A percentile compares a stretch with the other conserved stretches of the same genome.
These are phyloP conservation scores for Nyctanthes arbortristis DNA, from an alignment of 257 asterid genomes.

Conservation along the genomic window DNA sequence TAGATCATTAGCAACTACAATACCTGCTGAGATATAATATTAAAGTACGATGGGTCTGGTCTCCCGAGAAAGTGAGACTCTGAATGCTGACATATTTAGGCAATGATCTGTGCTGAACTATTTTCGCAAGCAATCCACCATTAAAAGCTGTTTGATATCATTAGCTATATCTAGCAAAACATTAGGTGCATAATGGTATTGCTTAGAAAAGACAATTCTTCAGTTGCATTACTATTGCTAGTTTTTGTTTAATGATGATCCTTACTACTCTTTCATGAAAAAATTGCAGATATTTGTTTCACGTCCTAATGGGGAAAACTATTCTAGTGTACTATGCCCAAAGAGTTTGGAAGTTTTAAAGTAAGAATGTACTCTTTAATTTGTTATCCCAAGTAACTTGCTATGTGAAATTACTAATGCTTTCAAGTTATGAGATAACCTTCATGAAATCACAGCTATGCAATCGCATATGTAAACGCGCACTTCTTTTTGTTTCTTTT, in stretches of 20 bases:
- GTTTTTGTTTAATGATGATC: constrained; percentile 11
- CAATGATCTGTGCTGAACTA: background rate
- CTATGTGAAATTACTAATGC: background rate
- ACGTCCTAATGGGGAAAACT: constrained; percentile 66
- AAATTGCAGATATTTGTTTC: constrained; percentile 76
- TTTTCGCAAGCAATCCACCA: background rate
- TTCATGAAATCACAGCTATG: background rate
- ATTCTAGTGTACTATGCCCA: constrained; percentile 81
- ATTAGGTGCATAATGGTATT: background rate
- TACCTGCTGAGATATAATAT: too few species aligned
- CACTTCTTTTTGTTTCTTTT: background rate
- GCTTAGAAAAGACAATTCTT: constrained; percentile 11
- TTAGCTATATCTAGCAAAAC: background rate
- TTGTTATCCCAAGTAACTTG: constrained; percentile 16
- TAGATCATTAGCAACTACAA: background rate
- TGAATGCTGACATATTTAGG: background rate
- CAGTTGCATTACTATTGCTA: constrained; percentile 1
- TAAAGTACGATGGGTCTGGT: background rate
- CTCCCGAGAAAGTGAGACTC: background rate
- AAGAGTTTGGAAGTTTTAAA: constrained; percentile 46
- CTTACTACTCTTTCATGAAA: constrained; percentile 17
- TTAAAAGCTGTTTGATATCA: background rate
- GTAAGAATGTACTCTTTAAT: constrained; percentile 42
- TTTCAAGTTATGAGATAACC: background rate
- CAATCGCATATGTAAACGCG: too few species aligned